These are phyloP conservation scores for Climacium dendroides DNA, from an alignment of 225 moss, liverwort and hornwort genomes.

Conservation along the genomic window DNA sequence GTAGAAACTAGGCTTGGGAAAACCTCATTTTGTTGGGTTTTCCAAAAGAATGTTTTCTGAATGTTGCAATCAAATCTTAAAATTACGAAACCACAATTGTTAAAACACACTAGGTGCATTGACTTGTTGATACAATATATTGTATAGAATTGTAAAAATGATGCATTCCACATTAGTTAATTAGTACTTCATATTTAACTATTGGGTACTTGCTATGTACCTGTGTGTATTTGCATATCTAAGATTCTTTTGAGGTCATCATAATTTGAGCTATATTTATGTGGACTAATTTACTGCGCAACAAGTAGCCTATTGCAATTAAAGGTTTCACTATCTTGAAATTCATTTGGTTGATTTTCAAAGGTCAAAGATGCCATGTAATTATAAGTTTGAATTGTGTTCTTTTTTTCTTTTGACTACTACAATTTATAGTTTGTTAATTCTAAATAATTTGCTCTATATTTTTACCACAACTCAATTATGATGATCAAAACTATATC, in stretches of 20 bases:
- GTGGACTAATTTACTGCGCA: too few relatives aligned
- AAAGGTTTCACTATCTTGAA: accelerated
- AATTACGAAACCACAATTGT: background rate
- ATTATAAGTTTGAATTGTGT: background rate
- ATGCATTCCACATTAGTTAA: background rate
- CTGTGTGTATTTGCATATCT: background rate
- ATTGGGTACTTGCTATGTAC: background rate
- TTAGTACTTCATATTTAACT: background rate
- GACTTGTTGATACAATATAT: background rate
- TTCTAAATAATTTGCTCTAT: background rate
- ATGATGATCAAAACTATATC: background rate
- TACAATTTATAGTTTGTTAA: background rate
- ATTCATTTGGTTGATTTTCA: background rate
- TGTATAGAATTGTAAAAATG: background rate
- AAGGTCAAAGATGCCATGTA: background rate
- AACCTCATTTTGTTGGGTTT: background rate
- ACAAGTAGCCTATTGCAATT: background rate
- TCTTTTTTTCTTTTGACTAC: background rate
- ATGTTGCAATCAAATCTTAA: background rate
- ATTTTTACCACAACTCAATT: background rate
- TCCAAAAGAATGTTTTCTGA: background rate
- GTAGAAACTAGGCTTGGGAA: background rate
- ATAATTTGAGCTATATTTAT: background rate
- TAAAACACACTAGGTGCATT: accelerated
- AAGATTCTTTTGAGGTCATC: background rate